Percentiles rank a stretch among this genome's conserved stretches.
phyloP scores from a whole-genome alignment of 352 stramenopile species.

The Globisporangium splendens region DNA sequence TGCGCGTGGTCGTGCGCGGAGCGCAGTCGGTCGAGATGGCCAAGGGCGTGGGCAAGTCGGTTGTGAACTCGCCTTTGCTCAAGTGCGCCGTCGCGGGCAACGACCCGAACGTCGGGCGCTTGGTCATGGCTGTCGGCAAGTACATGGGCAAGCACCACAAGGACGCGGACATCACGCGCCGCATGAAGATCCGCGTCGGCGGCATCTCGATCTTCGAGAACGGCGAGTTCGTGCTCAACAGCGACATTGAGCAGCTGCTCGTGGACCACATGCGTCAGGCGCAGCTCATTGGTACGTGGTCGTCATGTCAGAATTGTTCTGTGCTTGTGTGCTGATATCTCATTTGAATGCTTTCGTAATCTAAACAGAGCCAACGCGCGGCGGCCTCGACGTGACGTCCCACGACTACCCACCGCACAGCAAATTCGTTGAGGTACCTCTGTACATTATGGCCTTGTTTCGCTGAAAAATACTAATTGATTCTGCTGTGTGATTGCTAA shows the following conservation, averaged over 20 bases:
- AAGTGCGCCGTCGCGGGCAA: conserved; percentile 98
- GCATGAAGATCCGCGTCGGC: conserved; percentile 87
- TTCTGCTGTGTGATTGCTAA: neutral
- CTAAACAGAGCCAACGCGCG: conserved; percentile 50
- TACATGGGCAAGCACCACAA: conserved; percentile 95
- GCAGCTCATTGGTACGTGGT: conserved; percentile 64
- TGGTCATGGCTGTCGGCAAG: conserved; percentile 95
- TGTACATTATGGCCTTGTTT: conserved; percentile 18
- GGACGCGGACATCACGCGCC: conserved; percentile 68
- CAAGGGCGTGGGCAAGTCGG: conserved; percentile 87
- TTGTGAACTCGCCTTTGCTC: conserved; percentile 95
- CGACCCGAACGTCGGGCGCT: conserved; percentile 97
- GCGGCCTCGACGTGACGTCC: conserved; percentile 73
- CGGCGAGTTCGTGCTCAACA: conserved; percentile 91
- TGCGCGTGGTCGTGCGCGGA: conserved; percentile 90
- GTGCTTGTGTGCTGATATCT: too few relatives aligned
- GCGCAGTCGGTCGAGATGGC: conserved; percentile 76
- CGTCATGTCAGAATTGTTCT: neutral
- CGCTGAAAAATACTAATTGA: conserved; percentile 1
- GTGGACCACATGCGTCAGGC: conserved; percentile 93
- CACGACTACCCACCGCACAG: conserved; percentile 93
- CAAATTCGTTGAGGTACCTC: conserved; percentile 90
- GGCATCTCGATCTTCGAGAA: conserved; percentile 93
- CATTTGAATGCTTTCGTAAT: too few relatives aligned
- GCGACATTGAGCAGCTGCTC: conserved; percentile 92